Evolutionary conservation across 2,329 filamentous ascomycete species (phyloP), one percentile per base, ranked within the genome.

Genomic region (Myriosclerotinia curreyana): DNA sequence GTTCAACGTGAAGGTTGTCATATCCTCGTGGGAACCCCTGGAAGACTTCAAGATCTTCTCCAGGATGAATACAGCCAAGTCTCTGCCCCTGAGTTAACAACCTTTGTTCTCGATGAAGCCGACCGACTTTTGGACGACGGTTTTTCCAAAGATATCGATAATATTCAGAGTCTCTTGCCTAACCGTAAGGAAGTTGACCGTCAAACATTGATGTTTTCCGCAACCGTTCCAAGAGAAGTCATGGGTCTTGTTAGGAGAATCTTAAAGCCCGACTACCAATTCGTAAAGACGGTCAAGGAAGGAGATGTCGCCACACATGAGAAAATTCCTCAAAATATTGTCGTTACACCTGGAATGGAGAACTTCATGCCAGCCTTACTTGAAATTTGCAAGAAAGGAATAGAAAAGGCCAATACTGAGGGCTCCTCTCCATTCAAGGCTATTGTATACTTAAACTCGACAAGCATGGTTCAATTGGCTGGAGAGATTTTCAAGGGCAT

Each of bases 111-210:
- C 60, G 95, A 99, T 73, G 95, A 99, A 82, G 95, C 95, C 71
- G 95, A 99, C 78, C 91, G 95, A 73, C 96, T 99, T 91, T 83
- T 99, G 75, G 95, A 99, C 79, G 92, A 95, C 79, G 95, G 90
- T 1, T 94, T 94, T 71, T 81, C 87, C 28, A 79, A 79, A 28
- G 88, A 89, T 65, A 82, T 94, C 60, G 76, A 81, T 38, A 75
- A 82, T 1, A 91, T 94, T 62, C 77, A 85, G 58, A 58, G 74
- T 0, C 70, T 79, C n/a, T 81, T 97, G 11, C 94, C 94, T 5
- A 77, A 82, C 51, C 81, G 82, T 5, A 69, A 74, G 0, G 77
- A 87, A 60, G 84, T 88, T 66, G 83, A 89, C 66, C 88, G 94
- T 51, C 95, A 99, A 77, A 98, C 93, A 2, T 84, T 99, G 67